phyloP scores from a whole-genome alignment of 148 eudicot genomes.

The Camellia granthamiana region DNA sequence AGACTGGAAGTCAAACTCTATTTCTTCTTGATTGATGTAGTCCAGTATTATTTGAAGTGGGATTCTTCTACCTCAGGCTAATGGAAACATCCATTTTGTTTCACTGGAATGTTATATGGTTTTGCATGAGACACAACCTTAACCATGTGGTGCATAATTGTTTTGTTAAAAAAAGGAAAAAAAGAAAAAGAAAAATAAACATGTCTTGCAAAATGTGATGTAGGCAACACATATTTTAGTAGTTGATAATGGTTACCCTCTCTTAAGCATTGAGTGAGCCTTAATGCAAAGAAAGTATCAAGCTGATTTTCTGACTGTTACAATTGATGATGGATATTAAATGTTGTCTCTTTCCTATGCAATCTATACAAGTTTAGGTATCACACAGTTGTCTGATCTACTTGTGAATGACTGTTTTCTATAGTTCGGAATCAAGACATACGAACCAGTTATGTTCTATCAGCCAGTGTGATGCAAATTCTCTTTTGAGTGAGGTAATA shows the following conservation, averaged over 20 bases:
- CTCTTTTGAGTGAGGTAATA: slow-evolving; percentile 70
- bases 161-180: too few relatives aligned
- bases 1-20: too few relatives aligned
- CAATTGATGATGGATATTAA: background rate
- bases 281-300: background rate
- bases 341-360: background rate
- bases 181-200: too few relatives aligned
- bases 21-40: background rate
- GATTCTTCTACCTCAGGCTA: background rate
- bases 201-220: background rate
- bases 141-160: background rate
- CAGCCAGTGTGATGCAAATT: slow-evolving; percentile 69
- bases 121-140: background rate
- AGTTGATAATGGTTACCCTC: background rate
- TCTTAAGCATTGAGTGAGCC: background rate
- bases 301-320: background rate
- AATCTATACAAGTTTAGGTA: background rate
- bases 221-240: background rate
- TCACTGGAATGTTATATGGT: background rate
- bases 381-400: slow-evolving; percentile 8
- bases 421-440: slow-evolving; percentile 58
- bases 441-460: slow-evolving; percentile 76
- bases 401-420: slow-evolving; percentile 13
- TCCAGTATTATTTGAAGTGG: background rate
- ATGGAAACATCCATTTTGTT: background rate